Base-by-base conservation (phyloP, 2,329 filamentous ascomycete species). In the Emergomyces orientalis region DNA sequence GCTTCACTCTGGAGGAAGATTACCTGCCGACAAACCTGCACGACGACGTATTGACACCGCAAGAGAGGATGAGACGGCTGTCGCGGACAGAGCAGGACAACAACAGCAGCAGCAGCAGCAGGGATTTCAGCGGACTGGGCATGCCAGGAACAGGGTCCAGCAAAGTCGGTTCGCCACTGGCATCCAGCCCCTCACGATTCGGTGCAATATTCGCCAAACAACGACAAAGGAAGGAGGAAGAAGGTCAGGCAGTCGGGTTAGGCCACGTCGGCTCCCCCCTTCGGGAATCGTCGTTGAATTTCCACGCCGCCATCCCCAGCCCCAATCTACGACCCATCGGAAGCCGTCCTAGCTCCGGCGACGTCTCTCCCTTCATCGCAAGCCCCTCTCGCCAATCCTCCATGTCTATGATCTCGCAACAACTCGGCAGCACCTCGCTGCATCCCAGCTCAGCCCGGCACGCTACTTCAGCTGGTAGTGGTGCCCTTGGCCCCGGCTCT, bases 1-100 rank as follows among this genome's bases (percentile, higher is more conserved):
- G 81, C 62, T 94, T 95, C 70, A 84, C 88, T 37, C 93, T 94
- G 69, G 90, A 96, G 73, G 92, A 96, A 71, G 91, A 96, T 70
- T 90, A 94, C 70, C 81, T 97, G 11, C 94, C 93, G 0, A 88
- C 81, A 34, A 84, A 81, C 62, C 74, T 88, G 55, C 84, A 85
- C 66, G 85, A 88, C 67, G 80, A 88, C 69, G 79, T 87, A 17
- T 78, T 87, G 41, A 85, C 83, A 0, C 84, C 84, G 0, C 83
- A 86, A 67, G 84, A 86, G 69, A 82, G 81, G 68, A 80, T 83
- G 72, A 79, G 84, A 55, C 79, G 84, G 22, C 79, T 84, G 60
- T 86, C 84, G 14, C 79, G 84, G 55, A 82, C 82, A 17, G 82
- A 85, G 57, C 78, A 80, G 61, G 83, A 85, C 3, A 63, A 75